Percentiles rank a stretch among this genome's conserved stretches.
Conservation (phyloP, 2,329 filamentous ascomycete genomes). For the Didymella arachidicola region DNA sequence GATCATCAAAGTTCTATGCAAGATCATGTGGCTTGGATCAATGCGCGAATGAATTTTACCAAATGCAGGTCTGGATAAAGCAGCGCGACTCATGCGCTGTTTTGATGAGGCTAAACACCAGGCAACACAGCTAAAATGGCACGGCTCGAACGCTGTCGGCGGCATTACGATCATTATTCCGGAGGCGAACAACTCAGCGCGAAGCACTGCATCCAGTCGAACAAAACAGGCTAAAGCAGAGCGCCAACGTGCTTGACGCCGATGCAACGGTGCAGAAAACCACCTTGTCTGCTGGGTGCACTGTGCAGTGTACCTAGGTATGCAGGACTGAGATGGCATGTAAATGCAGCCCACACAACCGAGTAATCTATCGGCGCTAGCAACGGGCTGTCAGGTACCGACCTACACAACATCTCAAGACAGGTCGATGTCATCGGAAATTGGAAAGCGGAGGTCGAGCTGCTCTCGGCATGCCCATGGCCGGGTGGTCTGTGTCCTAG, state of each 20-base stretch:
- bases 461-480: too few species aligned
- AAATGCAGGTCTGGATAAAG: conserved; percentile 1
- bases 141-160: not conserved
- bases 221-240: not conserved
- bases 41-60: conserved; percentile 11
- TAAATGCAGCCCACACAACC: not conserved
- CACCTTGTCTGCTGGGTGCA: not conserved
- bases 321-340: not conserved
- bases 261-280: not conserved
- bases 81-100: conserved; percentile 11
- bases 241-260: not conserved
- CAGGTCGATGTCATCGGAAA: not conserved
- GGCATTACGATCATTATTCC: conserved; percentile 1
- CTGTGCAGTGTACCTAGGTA: not conserved
- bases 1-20: not conserved
- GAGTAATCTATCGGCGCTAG: not conserved
- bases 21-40: conserved; percentile 3
- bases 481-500: too few species aligned
- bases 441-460: not conserved
- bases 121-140: conserved; percentile 8
- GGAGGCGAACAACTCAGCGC: not conserved
- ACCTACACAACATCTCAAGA: not conserved
- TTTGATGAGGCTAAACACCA: conserved; percentile 2
- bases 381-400: not conserved
- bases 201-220: not conserved